phyloP scores from a whole-genome alignment of 2,329 filamentous ascomycete genomes.

The Penicillium rolfsii region DNA sequence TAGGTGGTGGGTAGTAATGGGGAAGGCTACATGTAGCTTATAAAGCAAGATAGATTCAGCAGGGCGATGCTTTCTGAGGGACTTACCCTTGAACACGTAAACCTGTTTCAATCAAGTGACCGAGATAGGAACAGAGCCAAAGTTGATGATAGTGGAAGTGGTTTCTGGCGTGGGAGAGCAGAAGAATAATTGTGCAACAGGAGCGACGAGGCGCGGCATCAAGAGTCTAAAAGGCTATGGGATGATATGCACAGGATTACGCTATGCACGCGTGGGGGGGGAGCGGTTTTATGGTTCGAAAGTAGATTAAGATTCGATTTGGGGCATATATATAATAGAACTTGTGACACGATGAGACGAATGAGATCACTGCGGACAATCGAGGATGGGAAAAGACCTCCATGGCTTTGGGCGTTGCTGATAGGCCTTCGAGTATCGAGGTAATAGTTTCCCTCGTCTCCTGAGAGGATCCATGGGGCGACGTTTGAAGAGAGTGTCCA shows the following conservation, averaged over 20 bases:
- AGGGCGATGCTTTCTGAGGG: neutral
- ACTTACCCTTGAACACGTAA: constrained; percentile 19
- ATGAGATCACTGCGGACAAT: constrained; percentile 25
- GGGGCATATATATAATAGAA: constrained; percentile 18
- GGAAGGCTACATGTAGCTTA: neutral
- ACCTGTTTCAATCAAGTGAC: neutral
- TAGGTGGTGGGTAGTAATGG: neutral
- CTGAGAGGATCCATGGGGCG: constrained; percentile 13
- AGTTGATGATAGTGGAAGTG: constrained; percentile 6
- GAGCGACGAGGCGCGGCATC: neutral
- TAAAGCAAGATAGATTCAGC: neutral
- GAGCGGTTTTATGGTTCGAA: neutral
- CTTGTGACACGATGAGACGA: neutral
- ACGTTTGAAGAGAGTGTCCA: constrained; percentile 11
- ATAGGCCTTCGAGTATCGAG: constrained; percentile 1
- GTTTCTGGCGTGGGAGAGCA: constrained; percentile 8
- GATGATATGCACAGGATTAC: constrained; percentile 18
- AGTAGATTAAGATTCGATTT: neutral
- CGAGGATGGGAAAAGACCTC: constrained; percentile 19
- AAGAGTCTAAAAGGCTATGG: constrained; percentile 15
- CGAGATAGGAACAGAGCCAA: constrained; percentile 7
- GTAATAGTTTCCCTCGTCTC: constrained; percentile 5
- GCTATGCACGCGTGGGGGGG: neutral
- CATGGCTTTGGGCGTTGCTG: constrained; percentile 19
- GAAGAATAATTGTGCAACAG: neutral